These are phyloP conservation scores for Phytopythium boreale DNA, from an alignment of 352 stramenopile species.

Conservation along the genomic window DNA sequence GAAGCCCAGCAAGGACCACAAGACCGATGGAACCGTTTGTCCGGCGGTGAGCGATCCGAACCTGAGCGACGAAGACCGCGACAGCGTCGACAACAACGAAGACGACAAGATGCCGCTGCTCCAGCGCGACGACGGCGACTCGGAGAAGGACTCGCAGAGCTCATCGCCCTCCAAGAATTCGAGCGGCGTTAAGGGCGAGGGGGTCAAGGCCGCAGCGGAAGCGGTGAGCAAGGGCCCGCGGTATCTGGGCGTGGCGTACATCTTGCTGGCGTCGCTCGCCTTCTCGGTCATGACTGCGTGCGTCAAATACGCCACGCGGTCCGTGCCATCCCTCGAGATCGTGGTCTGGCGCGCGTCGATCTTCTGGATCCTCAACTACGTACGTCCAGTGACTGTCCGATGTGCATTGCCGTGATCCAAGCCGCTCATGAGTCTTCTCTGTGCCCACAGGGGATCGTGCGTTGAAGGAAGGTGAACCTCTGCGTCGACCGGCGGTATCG, in stretches of 20 bases:
- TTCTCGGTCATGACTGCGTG: conserved; percentile 46
- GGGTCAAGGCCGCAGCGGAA: background rate
- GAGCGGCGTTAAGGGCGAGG: background rate
- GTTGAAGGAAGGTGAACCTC: conserved; percentile 20
- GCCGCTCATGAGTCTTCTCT: background rate
- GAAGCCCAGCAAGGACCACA: background rate
- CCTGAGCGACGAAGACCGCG: conserved; percentile 5
- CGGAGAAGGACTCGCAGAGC: background rate
- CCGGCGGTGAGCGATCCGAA: background rate
- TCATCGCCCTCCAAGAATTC: background rate
- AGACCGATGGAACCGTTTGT: background rate
- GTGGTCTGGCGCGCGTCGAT: conserved; percentile 38
- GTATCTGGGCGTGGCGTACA: conserved; percentile 13
- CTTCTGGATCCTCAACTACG: conserved; percentile 29
- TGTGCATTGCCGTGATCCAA: background rate
- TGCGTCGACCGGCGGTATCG: conserved; percentile 18
- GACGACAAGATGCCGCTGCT: conserved; percentile 5
- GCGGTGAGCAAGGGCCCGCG: background rate
- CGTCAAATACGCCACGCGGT: conserved; percentile 36
- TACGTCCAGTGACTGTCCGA: background rate
- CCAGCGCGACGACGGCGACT: background rate
- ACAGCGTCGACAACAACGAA: conserved; percentile 7
- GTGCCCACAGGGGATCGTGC: conserved; percentile 18
- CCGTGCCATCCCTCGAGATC: conserved; percentile 28
- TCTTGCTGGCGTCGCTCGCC: conserved; percentile 28